Evolutionary conservation across 306 rosid genomes (phyloP).

Genomic region (Trifolium subterraneum): DNA sequence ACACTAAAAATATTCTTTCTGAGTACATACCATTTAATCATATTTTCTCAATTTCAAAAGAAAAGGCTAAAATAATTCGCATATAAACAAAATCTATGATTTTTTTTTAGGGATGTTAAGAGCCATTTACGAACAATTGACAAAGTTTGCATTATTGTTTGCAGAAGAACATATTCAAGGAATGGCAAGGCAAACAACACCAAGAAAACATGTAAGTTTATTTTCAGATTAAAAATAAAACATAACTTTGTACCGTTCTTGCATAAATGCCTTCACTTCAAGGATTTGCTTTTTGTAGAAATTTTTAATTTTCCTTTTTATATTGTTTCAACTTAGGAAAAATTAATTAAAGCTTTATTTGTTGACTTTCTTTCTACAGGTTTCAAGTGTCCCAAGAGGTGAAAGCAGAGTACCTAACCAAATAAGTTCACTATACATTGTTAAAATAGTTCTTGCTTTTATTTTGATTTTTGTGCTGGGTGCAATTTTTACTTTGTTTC

Average conservation of each 20-base stretch:
- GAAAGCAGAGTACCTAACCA: slow-evolving; percentile 44
- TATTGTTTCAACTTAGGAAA: slow-evolving; percentile 6
- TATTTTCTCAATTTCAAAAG: too few relatives aligned
- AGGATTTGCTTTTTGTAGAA: background rate
- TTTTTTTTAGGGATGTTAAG: background rate
- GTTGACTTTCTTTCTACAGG: slow-evolving; percentile 49
- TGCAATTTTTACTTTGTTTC: slow-evolving; percentile 66
- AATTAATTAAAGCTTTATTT: slow-evolving; percentile 1
- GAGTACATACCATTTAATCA: too few relatives aligned
- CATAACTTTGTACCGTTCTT: background rate
- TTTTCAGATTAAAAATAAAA: background rate
- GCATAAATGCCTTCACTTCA: background rate
- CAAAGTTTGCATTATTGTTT: background rate
- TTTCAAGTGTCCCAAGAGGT: slow-evolving; percentile 36
- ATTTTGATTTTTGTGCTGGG: slow-evolving; percentile 66
- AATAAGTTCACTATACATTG: slow-evolving; percentile 51
- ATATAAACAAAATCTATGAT: background rate
- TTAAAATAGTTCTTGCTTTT: slow-evolving; percentile 66
- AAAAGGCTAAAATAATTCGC: background rate
- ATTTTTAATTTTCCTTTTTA: background rate
- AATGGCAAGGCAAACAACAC: slow-evolving; percentile 32
- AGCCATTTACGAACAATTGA: background rate
- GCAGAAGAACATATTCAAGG: slow-evolving; percentile 35
- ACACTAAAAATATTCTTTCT: too few relatives aligned
- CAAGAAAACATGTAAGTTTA: slow-evolving; percentile 35